A percentile compares a stretch with the other conserved stretches of the same genome.
These are phyloP conservation scores for Micromonas pusilla DNA, from an alignment of 139 green algal species.

Conservation along the genomic window DNA sequence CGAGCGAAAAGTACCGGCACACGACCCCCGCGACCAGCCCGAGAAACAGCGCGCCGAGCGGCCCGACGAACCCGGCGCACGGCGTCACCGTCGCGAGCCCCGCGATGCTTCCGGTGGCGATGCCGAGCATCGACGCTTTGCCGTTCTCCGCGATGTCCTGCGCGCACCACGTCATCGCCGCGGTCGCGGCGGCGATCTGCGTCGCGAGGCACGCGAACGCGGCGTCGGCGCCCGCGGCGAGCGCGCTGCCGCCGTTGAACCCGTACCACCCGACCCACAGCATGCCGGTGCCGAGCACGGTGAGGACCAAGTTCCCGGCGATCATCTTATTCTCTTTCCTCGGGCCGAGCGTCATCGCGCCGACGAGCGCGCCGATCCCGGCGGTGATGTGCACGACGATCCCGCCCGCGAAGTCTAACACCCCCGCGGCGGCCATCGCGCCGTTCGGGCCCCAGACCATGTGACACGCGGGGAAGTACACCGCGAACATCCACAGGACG, in stretches of 20 bases:
- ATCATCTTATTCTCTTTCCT: conserved; percentile 37
- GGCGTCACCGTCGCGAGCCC: conserved; percentile 39
- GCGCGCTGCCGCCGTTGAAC: conserved; percentile 41
- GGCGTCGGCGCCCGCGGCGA: conserved; percentile 23
- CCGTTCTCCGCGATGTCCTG: conserved; percentile 24
- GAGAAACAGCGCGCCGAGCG: conserved; percentile 27
- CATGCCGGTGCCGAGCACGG: conserved; percentile 37
- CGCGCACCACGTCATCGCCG: conserved; percentile 17
- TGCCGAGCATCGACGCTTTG: conserved; percentile 32
- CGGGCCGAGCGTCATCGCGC: conserved; percentile 20
- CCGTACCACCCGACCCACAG: conserved; percentile 48
- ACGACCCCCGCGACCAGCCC: conserved; percentile 28
- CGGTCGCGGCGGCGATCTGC: conserved; percentile 32
- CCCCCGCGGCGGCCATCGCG: conserved; percentile 28
- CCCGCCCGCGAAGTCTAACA: conserved; percentile 44
- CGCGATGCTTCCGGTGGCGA: conserved; percentile 31
- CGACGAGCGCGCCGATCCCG: conserved; percentile 34
- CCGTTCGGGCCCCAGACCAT: conserved; percentile 35
- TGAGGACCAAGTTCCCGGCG: conserved; percentile 31
- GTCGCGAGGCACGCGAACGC: conserved; percentile 35
- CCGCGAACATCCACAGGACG: conserved; percentile 27
- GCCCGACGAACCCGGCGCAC: conserved; percentile 36
- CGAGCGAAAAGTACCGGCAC: conserved; percentile 36
- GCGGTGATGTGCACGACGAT: conserved; percentile 46
- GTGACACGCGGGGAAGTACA: conserved; percentile 42